These are phyloP conservation scores for Klebsormidium nitens DNA, from an alignment of 139 green algal genomes.

Conservation along the genomic window DNA sequence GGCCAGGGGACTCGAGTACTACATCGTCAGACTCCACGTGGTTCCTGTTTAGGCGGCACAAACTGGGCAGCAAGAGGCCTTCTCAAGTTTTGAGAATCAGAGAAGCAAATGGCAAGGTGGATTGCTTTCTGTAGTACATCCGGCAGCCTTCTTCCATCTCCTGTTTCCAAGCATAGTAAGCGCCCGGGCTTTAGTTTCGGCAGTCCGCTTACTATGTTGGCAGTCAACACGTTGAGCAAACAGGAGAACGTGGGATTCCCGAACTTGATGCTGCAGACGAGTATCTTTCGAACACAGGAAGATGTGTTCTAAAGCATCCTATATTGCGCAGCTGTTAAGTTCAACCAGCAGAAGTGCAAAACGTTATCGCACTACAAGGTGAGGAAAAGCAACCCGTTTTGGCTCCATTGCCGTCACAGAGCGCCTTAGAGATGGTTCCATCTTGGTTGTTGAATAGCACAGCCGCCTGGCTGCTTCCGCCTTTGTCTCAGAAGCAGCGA, in stretches of 20 bases:
- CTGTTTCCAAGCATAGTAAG: no score
- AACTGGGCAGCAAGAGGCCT: background rate
- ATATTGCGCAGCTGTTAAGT: constrained; percentile 20
- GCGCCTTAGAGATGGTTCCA: background rate
- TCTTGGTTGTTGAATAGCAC: background rate
- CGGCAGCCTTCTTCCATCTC: no score
- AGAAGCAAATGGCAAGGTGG: background rate
- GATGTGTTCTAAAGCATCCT: background rate
- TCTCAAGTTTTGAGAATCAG: background rate
- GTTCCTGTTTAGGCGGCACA: background rate
- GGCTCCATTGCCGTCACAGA: no score
- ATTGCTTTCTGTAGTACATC: no score
- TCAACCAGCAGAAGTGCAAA: constrained; percentile 24
- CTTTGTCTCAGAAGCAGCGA: background rate
- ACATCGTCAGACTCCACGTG: background rate
- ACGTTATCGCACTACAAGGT: constrained; percentile 38
- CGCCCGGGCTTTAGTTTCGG: no score
- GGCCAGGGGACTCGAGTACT: background rate
- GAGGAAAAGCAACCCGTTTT: background rate
- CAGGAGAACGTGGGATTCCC: no score
- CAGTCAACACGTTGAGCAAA: no score
- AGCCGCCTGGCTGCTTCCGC: background rate
- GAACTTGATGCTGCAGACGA: background rate
- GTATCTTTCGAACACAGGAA: background rate
- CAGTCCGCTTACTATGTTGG: background rate